Evolutionary conservation across 2,329 filamentous ascomycete genomes (phyloP), one percentile per base, ranked within the genome.

Genomic region (Calcarisporium arbuscula): DNA sequence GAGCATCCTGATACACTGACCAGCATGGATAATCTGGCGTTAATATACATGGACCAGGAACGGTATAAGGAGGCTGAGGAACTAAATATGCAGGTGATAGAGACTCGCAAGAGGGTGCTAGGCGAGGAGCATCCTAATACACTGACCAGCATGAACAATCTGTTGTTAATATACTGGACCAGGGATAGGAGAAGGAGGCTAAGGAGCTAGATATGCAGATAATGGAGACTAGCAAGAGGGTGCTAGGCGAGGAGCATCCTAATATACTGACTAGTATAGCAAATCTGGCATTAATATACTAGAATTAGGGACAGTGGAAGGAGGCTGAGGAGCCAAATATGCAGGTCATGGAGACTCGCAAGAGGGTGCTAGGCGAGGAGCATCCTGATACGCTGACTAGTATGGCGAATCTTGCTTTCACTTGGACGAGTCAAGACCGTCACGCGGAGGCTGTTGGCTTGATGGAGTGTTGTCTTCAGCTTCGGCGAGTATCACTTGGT

Each of bases 161-260:
- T 36, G 8, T 21, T 21, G 22, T 17, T 10, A 9, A 14, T 20
- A 32, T 32, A 18, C 19, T 16, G 10, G 3, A 22, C 5, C 34
- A 36, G 21, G 18, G 9, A 6, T 23, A 16, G 18, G 14, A 19
- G 23, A 17, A 21, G n/a, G 28, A 36, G 15, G 29, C 35, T 20
- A 8, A 32, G n/a, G 16, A 33, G 4, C 5, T 36, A 23, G 18
- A 6, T 18, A 5, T 6, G 6, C 29, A 23, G 8, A 19, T 19
- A 9, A 7, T 36, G 8, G 29, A 32, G 11, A 5, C 20, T 3
- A 32, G 29, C 2, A 36, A 33, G 5, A 21, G n/a, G 11, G 15
- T 19, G 4, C 10, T 33, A n/a, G 35, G 35, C 5, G 35, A 33
- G 20, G 18, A 33, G 4, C 35, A 36, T 17, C 35, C 29, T 3